A percentile compares a stretch with the other conserved stretches of the same genome.
phyloP scores from a whole-genome alignment of 371 early-diverging fungal genomes.

The Amoeboaphelidium protococcarum region DNA sequence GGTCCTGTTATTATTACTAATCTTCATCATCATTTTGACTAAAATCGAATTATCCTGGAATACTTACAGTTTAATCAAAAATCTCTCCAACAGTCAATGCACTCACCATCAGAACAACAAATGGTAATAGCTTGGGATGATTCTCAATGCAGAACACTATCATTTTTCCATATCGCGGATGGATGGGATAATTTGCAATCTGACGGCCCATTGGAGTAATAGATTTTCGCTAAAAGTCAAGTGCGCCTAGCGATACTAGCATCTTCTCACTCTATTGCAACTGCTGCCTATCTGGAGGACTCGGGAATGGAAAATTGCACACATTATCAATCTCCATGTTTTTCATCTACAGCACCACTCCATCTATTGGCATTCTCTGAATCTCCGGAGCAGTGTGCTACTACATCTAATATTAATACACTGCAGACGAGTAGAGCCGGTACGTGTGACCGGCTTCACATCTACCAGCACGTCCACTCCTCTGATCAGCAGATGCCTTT shows the following conservation, averaged over 20 bases:
- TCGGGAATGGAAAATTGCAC: conserved; percentile 85
- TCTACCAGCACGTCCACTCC: conserved; percentile 17
- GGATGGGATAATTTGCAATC: conserved; percentile 77
- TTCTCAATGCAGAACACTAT: conserved; percentile 45
- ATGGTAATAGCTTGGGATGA: conserved; percentile 46
- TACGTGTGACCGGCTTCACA: conserved; percentile 13
- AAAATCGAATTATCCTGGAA: conserved; percentile 1
- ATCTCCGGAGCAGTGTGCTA: conserved; percentile 78
- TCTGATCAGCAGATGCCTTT: conserved; percentile 14
- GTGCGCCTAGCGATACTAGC: not conserved
- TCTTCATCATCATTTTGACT: not conserved
- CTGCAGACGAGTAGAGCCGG: conserved; percentile 17
- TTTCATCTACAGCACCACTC: conserved; percentile 80
- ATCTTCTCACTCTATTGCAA: conserved; percentile 36
- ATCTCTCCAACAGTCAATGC: conserved; percentile 77
- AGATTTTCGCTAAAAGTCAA: conserved; percentile 20
- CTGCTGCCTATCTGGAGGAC: conserved; percentile 35
- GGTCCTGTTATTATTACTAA: not conserved
- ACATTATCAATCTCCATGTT: conserved; percentile 80
- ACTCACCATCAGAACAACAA: conserved; percentile 62
- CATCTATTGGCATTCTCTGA: conserved; percentile 76
- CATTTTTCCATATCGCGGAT: conserved; percentile 84
- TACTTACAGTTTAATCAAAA: conserved; percentile 22
- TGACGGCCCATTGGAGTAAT: conserved; percentile 67
- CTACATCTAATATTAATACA: conserved; percentile 28